Evolutionary conservation across 805 yeast genomes (phyloP), one percentile per base, ranked within the genome.

Genomic region (Cyberlindnera veronae): DNA sequence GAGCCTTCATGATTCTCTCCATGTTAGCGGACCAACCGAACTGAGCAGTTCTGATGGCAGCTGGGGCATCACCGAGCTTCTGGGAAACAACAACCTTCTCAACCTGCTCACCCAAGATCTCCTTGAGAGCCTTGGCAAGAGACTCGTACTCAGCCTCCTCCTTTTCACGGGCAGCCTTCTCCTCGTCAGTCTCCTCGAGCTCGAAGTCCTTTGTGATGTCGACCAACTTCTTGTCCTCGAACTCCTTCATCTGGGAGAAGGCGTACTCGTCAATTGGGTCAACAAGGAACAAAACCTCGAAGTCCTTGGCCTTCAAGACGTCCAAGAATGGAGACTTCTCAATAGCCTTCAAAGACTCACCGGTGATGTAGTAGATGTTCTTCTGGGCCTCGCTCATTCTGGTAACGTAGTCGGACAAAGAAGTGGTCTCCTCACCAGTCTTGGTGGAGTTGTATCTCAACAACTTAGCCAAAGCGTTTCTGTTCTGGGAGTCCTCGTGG

Each of bases 1-100:
- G 99, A 49, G 99, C 99, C 80, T 93, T 93, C 99, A 93, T 93
- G 80, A 93, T 93, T 84, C 99, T 91, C 79, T 93, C 99, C 99
- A 93, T 93, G 80, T 93, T 93, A 63, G 99, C 99, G 57, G 99
- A 93, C 99, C 99, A 93, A 69, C 99, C 99, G 70, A 93, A 93
- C 77, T 93, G 98, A 58, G 97, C 98, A 57, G 99, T 93, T 81
- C 99, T 89, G 68, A 93, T 93, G 59, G 99, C 99, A 69, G 99
- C 99, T 70, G 99, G 99, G 44, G 98, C 90, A 64, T 90, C 97
- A 60, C 90, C 88, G 65, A 93, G 81, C 74, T 88, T 89, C 76
- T 91, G 95, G 53, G 98, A 89, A 53, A 93, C 96, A 66, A 90
- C 89, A 71, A 95, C 99, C 79, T 93, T 93, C 79, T 93, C 99